Percentiles rank a stretch among this genome's conserved stretches.
Conservation (phyloP, 371 early-diverging fungal genomes). For the Circinella minor region DNA sequence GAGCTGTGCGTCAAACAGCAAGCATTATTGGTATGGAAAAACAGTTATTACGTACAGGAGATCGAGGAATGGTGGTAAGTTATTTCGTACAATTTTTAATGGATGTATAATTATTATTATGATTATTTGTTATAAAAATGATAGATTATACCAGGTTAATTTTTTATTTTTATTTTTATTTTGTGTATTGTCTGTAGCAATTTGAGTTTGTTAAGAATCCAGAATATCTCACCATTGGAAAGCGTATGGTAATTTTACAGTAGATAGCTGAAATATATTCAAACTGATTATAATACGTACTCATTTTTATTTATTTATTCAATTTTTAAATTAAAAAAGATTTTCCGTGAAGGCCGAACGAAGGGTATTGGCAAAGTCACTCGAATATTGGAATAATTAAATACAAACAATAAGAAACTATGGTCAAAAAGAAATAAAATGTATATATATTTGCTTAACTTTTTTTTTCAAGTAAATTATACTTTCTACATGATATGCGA, state of each 20-base stretch:
- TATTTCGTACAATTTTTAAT: neutral
- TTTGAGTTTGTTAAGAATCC: slow-evolving; percentile 85
- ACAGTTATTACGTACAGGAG: slow-evolving; percentile 83
- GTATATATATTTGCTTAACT: neutral
- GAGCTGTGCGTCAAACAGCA: slow-evolving; percentile 89
- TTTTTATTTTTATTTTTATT: neutral
- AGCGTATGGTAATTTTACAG: slow-evolving; percentile 60
- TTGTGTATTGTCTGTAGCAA: slow-evolving; percentile 30
- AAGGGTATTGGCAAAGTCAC: slow-evolving; percentile 92
- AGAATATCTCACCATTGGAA: slow-evolving; percentile 80
- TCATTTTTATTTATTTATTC: too few relatives aligned
- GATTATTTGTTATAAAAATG: too few relatives aligned
- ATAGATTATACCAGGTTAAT: slow-evolving; percentile 16
- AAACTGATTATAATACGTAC: too few relatives aligned
- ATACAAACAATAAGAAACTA: neutral
- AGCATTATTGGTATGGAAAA: slow-evolving; percentile 79
- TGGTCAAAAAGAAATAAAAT: neutral
- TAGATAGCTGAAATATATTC: neutral
- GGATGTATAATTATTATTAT: neutral
- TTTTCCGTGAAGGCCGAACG: slow-evolving; percentile 89
- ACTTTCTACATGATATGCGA: neutral
- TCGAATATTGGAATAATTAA: slow-evolving; percentile 7
- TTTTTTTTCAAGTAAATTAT: too few relatives aligned
- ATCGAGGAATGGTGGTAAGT: slow-evolving; percentile 78
- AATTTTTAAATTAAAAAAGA: too few relatives aligned